A percentile compares a stretch with the other conserved stretches of the same genome.
These are phyloP conservation scores for Silene uniflora DNA, from an alignment of 148 eudicot genomes.

Conservation along the genomic window DNA sequence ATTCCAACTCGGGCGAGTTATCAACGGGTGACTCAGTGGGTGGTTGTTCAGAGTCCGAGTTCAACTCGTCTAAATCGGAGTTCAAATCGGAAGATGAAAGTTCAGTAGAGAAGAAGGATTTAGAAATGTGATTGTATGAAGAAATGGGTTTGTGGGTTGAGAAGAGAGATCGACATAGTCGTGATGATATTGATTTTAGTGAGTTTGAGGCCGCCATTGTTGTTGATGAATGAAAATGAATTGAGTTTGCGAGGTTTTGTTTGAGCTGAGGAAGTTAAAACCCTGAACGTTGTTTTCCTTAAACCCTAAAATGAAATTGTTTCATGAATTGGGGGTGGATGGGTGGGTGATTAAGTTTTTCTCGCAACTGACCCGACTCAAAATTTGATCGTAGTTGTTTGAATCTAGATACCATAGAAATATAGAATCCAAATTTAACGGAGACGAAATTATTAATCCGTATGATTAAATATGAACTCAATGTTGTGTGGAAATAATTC, in stretches of 20 bases:
- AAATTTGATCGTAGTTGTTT: too few relatives aligned
- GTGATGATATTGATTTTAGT: slow-evolving; percentile 16
- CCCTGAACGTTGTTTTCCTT: slow-evolving; percentile 9
- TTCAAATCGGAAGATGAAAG: slow-evolving; percentile 22
- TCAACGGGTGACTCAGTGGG: slow-evolving; percentile 24
- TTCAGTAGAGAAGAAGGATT: slow-evolving; percentile 36
- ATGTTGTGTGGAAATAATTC: too few relatives aligned
- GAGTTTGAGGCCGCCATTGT: slow-evolving; percentile 21
- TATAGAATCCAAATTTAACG: too few relatives aligned
- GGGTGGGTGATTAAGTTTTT: too few relatives aligned
- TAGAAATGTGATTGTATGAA: slow-evolving; percentile 12
- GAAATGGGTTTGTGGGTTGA: slow-evolving; percentile 14
- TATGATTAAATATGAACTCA: too few relatives aligned
- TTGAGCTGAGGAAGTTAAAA: background rate
- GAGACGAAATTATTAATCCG: too few relatives aligned
- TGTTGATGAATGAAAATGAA: background rate
- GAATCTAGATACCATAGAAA: too few relatives aligned
- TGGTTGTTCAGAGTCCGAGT: slow-evolving; percentile 22
- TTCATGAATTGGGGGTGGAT: too few relatives aligned
- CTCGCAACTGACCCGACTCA: too few relatives aligned
- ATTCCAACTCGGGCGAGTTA: slow-evolving; percentile 19
- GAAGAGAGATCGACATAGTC: slow-evolving; percentile 9
- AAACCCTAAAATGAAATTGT: slow-evolving; percentile 16
- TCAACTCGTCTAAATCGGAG: slow-evolving; percentile 33
- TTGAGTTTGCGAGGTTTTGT: background rate